A percentile compares a stretch with the other conserved stretches of the same genome.
Evolutionary conservation across 139 green algal species (phyloP).

Genomic region (Spirogloea muscicola): DNA sequence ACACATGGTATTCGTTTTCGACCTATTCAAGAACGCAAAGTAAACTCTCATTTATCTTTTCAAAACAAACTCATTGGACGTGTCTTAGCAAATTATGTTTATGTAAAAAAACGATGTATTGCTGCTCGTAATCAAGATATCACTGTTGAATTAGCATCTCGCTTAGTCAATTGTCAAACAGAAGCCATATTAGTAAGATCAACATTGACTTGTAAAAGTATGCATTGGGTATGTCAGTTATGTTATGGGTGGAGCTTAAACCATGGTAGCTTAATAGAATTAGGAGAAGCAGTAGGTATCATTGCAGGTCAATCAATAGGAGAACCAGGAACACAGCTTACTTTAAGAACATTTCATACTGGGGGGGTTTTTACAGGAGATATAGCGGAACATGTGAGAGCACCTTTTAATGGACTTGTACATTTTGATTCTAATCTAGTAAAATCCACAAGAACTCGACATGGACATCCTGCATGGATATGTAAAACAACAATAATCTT

Average conservation of each 20-base stretch:
- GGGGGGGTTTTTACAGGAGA: constrained; percentile 53
- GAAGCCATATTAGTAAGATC: constrained; percentile 53
- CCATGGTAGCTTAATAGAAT: not conserved
- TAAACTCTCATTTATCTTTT: constrained; percentile 18
- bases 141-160: not conserved
- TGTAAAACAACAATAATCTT: not conserved
- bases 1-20: constrained; percentile 45
- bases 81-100: not conserved
- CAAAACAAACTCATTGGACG: constrained; percentile 16
- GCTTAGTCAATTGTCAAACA: constrained; percentile 30
- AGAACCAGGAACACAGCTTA: constrained; percentile 77
- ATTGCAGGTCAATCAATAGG: constrained; percentile 87
- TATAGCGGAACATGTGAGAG: constrained; percentile 13
- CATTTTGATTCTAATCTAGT: not conserved
- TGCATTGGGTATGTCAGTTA: constrained; percentile 47
- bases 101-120: not conserved
- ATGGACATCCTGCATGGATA: constrained; percentile 5
- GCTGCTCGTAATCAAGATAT: constrained; percentile 2
- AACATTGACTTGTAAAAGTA: constrained; percentile 46
- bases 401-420: constrained; percentile 9
- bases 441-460: not conserved
- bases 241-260: constrained; percentile 15
- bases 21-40: constrained; percentile 50
- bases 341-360: constrained; percentile 86
- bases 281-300: constrained; percentile 86